Conservation (phyloP, 768 basidiomycete genomes). For the Boletus rufocinnamomeus region DNA sequence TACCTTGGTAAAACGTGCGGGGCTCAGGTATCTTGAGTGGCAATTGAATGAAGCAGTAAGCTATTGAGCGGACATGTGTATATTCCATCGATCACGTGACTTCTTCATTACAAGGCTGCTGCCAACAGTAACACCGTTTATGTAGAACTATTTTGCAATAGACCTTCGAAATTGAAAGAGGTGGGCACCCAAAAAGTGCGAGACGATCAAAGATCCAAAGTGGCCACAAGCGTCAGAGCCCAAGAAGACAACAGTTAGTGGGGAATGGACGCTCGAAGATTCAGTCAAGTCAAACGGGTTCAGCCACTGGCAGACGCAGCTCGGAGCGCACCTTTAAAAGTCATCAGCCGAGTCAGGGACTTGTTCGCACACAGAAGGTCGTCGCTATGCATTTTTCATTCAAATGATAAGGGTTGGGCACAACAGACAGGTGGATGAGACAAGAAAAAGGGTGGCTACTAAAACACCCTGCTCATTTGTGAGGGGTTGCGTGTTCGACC, state of each 20-base stretch:
- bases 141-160: not conserved
- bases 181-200: not conserved
- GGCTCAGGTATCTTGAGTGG: constrained; percentile 29
- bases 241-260: not conserved
- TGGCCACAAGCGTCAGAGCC: not conserved
- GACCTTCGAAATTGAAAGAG: no score
- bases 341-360: not conserved
- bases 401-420: constrained; percentile 2
- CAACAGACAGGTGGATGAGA: constrained; percentile 9
- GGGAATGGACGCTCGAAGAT: not conserved
- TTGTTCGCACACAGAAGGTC: not conserved
- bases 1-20: constrained; percentile 9
- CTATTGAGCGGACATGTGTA: constrained; percentile 8
- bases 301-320: not conserved
- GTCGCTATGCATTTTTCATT: constrained; percentile 3
- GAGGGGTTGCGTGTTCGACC: not conserved
- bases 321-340: not conserved
- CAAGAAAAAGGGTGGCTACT: not conserved
- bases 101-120: not conserved
- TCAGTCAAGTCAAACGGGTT: not conserved
- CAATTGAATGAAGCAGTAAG: constrained; percentile 9
- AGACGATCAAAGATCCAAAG: not conserved
- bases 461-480: constrained; percentile 5
- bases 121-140: not conserved
- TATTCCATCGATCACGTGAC: constrained; percentile 24